Evolutionary conservation across 345 rosid genomes (phyloP), one percentile per base, ranked within the genome.

Genomic region (Salix viminalis): DNA sequence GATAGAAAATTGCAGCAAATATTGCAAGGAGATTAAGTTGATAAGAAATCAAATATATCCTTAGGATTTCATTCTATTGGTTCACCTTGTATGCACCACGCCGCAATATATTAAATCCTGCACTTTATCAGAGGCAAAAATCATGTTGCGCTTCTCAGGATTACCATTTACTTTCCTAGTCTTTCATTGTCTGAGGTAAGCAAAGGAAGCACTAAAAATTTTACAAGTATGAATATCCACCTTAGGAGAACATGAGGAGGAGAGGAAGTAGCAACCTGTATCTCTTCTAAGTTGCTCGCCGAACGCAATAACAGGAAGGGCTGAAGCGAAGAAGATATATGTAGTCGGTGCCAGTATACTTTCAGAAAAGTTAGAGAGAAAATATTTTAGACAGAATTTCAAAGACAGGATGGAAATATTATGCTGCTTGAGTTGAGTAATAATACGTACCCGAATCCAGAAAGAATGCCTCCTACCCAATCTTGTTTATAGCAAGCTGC

Each of bases 271-370:
- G 21, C 54, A 34, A 89, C 96, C 94, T 75, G 98, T 93, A n/a
- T 90, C 90, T 70, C 93, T 84, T 72, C 90, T 88, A 6, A 93
- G 86, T 74, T 91, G 98, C 80, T 93, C 97, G 1, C 98, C 98
- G 18, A 93, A 93, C 19, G 97, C 94, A 5, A 93, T 85, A 44
- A 93, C 98, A 9, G 95, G 98, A 76, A 93, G 87, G 4, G 95
- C 92, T 70, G 97, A 93, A 13, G 98, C 97, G 46, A 91, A 93
- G 82, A 89, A 91, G 9, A 89, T 93, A 73, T 91, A 93, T n/a
- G 94, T 85, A 0, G 97, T 91, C 2, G 98, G 97, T 32, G 98
- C 94, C 79, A 91, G 69, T 77, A 93, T 88, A 78, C 97, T 93
- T 74, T 9, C 34, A 77, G 14, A 65, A 67, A 70, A 44, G 4